Evolutionary conservation across 176 grass and related monocot genomes (phyloP).

Genomic region (Paspalum vaginatum): DNA sequence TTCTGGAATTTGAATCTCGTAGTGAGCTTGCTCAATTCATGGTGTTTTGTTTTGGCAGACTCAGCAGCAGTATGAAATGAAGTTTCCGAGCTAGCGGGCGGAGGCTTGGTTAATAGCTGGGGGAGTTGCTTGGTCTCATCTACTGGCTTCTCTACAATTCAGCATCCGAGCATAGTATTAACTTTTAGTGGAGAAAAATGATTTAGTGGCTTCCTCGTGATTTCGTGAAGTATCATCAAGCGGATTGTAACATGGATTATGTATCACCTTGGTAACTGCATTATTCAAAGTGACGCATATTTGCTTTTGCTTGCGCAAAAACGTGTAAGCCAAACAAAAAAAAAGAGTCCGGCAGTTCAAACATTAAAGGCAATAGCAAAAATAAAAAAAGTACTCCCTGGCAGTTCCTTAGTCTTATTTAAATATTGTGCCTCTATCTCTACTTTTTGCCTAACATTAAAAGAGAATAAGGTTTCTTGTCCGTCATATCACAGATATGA

Average conservation of each 20-base stretch:
- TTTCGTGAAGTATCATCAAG: too few species aligned
- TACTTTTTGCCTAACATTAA: too few species aligned
- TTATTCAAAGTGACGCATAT: not conserved
- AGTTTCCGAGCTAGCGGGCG: conserved; percentile 69
- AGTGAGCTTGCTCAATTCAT: not conserved
- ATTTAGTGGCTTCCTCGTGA: not conserved
- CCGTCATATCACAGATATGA: too few species aligned
- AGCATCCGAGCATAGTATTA: not conserved
- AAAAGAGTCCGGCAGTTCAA: too few species aligned
- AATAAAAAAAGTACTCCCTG: too few species aligned
- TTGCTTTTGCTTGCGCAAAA: too few species aligned
- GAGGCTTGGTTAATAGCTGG: not conserved
- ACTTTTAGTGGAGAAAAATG: not conserved
- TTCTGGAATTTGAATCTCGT: not conserved
- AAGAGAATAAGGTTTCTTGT: too few species aligned
- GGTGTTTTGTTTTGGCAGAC: conserved; percentile 58
- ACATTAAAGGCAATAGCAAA: too few species aligned
- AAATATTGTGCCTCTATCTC: too few species aligned
- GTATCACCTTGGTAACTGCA: not conserved
- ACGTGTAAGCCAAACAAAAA: too few species aligned
- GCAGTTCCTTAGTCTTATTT: too few species aligned
- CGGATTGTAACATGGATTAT: conserved; percentile 4
- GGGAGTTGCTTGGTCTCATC: not conserved
- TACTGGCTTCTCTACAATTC: not conserved
- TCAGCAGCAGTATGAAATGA: conserved; percentile 68